A percentile compares a stretch with the other conserved stretches of the same genome.
Evolutionary conservation across 768 basidiomycete genomes (phyloP).

Genomic region (Agaricus bisporus): DNA sequence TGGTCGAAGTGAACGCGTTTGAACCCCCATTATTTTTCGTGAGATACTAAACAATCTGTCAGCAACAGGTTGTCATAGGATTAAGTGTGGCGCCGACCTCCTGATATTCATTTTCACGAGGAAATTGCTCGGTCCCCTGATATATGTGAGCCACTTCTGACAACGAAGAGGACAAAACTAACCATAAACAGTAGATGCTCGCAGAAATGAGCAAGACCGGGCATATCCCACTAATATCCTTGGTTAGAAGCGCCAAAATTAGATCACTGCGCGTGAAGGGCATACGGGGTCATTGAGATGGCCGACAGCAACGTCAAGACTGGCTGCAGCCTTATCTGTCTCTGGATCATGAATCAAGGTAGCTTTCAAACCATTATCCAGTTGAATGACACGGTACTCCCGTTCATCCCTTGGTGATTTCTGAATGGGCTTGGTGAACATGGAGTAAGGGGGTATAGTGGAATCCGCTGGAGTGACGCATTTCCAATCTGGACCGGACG

Average conservation of each 20-base stretch:
- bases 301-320: slow-evolving; percentile 91
- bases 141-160: background rate
- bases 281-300: slow-evolving; percentile 89
- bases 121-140: slow-evolving; percentile 79
- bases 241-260: slow-evolving; percentile 18
- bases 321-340: slow-evolving; percentile 92
- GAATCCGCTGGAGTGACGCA: slow-evolving; percentile 21
- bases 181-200: slow-evolving; percentile 97
- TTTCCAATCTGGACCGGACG: slow-evolving; percentile 25
- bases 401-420: slow-evolving; percentile 76
- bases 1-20: slow-evolving; percentile 90
- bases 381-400: slow-evolving; percentile 71
- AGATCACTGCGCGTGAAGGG: slow-evolving; percentile 9
- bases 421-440: slow-evolving; percentile 56
- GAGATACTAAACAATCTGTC: slow-evolving; percentile 46
- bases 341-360: slow-evolving; percentile 77
- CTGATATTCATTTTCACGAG: slow-evolving; percentile 91
- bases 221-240: slow-evolving; percentile 57
- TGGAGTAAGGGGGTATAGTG: slow-evolving; percentile 36
- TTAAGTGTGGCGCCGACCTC: slow-evolving; percentile 42
- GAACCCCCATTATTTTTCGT: slow-evolving; percentile 78
- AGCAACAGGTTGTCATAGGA: background rate
- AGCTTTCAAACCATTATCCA: slow-evolving; percentile 89
- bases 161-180: slow-evolving; percentile 19
- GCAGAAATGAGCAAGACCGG: slow-evolving; percentile 91